phyloP scores from a whole-genome alignment of 805 yeast species.

The Hanseniaspora guilliermondii region DNA sequence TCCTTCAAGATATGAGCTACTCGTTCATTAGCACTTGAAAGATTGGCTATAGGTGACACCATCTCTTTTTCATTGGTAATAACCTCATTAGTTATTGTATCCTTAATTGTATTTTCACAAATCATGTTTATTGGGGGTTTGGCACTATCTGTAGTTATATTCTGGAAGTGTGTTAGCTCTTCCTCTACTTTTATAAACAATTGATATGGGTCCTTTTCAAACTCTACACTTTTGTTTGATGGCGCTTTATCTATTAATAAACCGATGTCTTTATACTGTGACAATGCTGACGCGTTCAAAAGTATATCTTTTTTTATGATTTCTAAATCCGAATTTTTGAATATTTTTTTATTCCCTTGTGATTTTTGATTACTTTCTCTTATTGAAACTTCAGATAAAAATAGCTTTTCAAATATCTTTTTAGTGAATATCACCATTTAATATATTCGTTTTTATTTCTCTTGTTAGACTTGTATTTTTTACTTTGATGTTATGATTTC shows the following conservation, averaged over 20 bases:
- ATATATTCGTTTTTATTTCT: too few relatives aligned
- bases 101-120: background rate
- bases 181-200: background rate
- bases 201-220: background rate
- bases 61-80: background rate
- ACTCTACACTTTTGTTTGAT: background rate
- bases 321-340: constrained; percentile 13
- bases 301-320: background rate
- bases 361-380: background rate
- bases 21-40: background rate
- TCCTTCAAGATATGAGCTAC: background rate
- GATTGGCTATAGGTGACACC: background rate
- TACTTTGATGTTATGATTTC: too few relatives aligned
- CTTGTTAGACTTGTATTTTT: too few relatives aligned
- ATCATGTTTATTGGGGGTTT: background rate
- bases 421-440: background rate
- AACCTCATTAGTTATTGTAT: background rate
- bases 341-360: background rate
- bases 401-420: background rate
- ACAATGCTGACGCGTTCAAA: background rate
- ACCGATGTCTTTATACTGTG: background rate
- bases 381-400: background rate
- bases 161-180: background rate
- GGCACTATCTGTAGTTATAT: background rate
- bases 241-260: background rate